Percentiles rank a stretch among this genome's conserved stretches.
Conservation (phyloP, 352 stramenopile species). For the Phytophthora tubulina region DNA sequence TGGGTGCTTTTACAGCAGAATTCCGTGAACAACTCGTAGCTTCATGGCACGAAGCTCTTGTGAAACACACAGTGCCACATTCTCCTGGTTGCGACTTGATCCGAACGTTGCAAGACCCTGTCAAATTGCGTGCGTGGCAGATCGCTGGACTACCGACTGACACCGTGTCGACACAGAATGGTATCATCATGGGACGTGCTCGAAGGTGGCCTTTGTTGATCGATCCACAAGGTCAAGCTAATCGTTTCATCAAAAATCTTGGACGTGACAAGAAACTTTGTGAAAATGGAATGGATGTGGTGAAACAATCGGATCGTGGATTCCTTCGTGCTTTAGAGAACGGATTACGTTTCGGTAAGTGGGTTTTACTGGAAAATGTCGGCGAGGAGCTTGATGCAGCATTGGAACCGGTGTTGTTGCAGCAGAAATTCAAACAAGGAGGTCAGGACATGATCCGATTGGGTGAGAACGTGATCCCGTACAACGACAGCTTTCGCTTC, state of each 20-base stretch:
- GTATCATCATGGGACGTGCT: slow-evolving; percentile 90
- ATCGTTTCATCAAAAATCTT: slow-evolving; percentile 93
- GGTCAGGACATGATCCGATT: slow-evolving; percentile 93
- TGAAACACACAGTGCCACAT: slow-evolving; percentile 72
- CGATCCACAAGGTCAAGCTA: slow-evolving; percentile 93
- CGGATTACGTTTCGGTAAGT: slow-evolving; percentile 92
- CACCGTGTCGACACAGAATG: slow-evolving; percentile 94
- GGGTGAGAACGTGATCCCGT: slow-evolving; percentile 93
- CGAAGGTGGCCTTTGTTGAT: slow-evolving; percentile 91
- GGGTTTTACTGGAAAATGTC: slow-evolving; percentile 92
- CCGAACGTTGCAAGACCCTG: slow-evolving; percentile 85
- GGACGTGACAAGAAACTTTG: slow-evolving; percentile 86
- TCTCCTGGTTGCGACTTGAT: slow-evolving; percentile 90
- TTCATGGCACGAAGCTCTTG: slow-evolving; percentile 73
- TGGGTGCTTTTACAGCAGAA: slow-evolving; percentile 88
- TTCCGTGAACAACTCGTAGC: slow-evolving; percentile 81
- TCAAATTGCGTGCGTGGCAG: slow-evolving; percentile 91
- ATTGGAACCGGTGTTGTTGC: slow-evolving; percentile 90
- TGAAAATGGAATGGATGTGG: slow-evolving; percentile 93
- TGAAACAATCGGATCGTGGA: slow-evolving; percentile 89
- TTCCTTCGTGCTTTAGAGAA: slow-evolving; percentile 92
- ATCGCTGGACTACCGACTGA: slow-evolving; percentile 89
- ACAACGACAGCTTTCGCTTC: slow-evolving; percentile 92
- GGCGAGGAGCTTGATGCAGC: slow-evolving; percentile 90
- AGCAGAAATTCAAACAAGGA: slow-evolving; percentile 94